These are phyloP conservation scores for Debaryomyces subglobosus DNA, from an alignment of 1,139 yeast species.

Conservation along the genomic window DNA sequence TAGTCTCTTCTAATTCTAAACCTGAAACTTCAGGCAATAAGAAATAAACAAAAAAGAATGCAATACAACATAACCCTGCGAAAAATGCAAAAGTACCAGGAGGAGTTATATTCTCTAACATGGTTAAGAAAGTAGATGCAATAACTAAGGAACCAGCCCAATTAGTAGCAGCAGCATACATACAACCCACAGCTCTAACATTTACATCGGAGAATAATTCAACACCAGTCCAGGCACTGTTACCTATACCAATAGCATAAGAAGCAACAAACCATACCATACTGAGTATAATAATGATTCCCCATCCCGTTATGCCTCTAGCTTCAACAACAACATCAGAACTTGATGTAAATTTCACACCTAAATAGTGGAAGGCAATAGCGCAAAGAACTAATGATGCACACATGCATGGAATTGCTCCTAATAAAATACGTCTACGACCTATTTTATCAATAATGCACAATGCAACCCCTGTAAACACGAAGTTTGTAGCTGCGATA, in stretches of 20 bases:
- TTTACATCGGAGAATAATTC: slow-evolving; percentile 87
- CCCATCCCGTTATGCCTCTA: slow-evolving; percentile 75
- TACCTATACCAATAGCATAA: slow-evolving; percentile 93
- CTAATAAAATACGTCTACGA: slow-evolving; percentile 73
- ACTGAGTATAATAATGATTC: slow-evolving; percentile 77
- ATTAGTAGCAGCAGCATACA: slow-evolving; percentile 90
- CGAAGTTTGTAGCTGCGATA: slow-evolving; percentile 89
- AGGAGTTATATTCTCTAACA: slow-evolving; percentile 91
- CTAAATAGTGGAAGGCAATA: slow-evolving; percentile 83
- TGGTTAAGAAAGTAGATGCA: slow-evolving; percentile 88
- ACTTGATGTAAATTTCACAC: slow-evolving; percentile 55
- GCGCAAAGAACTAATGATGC: slow-evolving; percentile 77
- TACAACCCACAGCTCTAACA: slow-evolving; percentile 90
- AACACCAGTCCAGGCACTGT: slow-evolving; percentile 98
- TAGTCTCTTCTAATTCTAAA: slow-evolving; percentile 88
- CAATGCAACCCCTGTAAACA: slow-evolving; percentile 81
- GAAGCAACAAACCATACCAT: slow-evolving; percentile 88
- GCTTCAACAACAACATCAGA: slow-evolving; percentile 43
- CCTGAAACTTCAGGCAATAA: slow-evolving; percentile 93
- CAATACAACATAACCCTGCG: slow-evolving; percentile 75
- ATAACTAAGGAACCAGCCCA: slow-evolving; percentile 95
- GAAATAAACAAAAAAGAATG: slow-evolving; percentile 75
- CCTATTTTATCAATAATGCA: slow-evolving; percentile 84
- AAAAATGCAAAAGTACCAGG: slow-evolving; percentile 91
- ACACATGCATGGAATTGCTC: slow-evolving; percentile 82